A percentile compares a stretch with the other conserved stretches of the same genome.
Conservation (phyloP, 306 rosid genomes). For the Sophora flavescens region DNA sequence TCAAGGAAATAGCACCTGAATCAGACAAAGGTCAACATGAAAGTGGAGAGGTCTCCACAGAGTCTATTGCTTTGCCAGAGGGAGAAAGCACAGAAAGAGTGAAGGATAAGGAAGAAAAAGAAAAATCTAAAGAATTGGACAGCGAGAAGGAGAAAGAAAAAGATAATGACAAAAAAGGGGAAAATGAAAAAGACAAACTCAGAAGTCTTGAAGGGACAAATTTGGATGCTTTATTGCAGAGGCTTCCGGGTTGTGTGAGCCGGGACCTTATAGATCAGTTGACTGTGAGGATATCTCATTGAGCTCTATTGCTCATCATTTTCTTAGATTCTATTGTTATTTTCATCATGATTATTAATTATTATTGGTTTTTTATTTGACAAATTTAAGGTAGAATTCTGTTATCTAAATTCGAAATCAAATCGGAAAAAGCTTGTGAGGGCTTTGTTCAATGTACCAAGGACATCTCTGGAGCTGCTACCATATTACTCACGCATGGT, state of each 20-base stretch:
- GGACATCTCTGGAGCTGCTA: conserved; percentile 93
- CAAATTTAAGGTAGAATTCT: conserved; percentile 86
- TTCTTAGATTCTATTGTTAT: conserved; percentile 33
- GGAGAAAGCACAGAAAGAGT: conserved; percentile 68
- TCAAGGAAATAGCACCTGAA: conserved; percentile 74
- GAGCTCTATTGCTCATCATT: conserved; percentile 29
- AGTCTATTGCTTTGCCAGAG: conserved; percentile 63
- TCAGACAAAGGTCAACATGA: conserved; percentile 77
- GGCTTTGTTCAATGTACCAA: conserved; percentile 95
- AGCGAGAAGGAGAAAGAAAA: conserved; percentile 81
- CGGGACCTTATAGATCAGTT: conserved; percentile 98
- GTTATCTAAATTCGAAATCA: conserved; percentile 94
- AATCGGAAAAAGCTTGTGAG: conserved; percentile 92
- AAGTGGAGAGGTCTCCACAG: conserved; percentile 67
- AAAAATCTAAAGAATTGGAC: conserved; percentile 78
- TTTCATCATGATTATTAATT: conserved; percentile 33
- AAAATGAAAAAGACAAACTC: conserved; percentile 88
- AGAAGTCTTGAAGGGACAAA: conserved; percentile 91
- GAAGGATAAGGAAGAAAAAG: conserved; percentile 88
- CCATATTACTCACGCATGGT: conserved; percentile 98
- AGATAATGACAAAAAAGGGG: conserved; percentile 78
- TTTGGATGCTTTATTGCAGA: conserved; percentile 95
- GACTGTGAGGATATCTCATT: conserved; percentile 67
- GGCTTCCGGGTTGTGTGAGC: conserved; percentile 99
- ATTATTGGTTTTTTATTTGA: conserved; percentile 24